Evolutionary conservation across 768 basidiomycete genomes (phyloP), one percentile per base, ranked within the genome.

Genomic region (Leccinum subgranulosum): DNA sequence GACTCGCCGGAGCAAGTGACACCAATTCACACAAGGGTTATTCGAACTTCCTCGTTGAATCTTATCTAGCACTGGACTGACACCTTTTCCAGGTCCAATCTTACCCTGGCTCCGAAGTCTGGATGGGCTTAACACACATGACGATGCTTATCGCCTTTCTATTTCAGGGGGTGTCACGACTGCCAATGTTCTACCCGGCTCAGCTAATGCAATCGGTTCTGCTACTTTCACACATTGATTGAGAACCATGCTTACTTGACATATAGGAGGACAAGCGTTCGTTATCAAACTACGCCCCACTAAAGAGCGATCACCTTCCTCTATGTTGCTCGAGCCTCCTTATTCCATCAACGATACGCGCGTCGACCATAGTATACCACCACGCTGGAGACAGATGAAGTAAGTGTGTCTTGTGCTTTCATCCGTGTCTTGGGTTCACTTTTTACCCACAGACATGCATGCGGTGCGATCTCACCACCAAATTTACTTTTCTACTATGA

Each of bases 101-200:
- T 64, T 85, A 33, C 92, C 92, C 2, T 91, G 87, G 85, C 76
- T 98, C 27, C 80, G 92, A 49, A 87, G 83, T 56, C 77, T 94
- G 39, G 94, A 98, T 68, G 92, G 82, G 0, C 80, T 97, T 64
- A 88, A 95, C 68, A 93, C 90, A 1, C 90, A 93, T 58, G 94
- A 95, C 66, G 84, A 86, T 41, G 79, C 86, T 1, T 87, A 86
- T 69, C 77, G 77, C 55, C 77, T 92, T 15, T 82, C 90, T 3
- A 86, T 94, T 54, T 81, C 94, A 3, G 94, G 94, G 11, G 95
- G 95, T 14, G 87, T 96, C 33, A 96, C 95, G 0, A 88, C 92
- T 3, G 85, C 82, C 15, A 88, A 92, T 63, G 77, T 95, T 41
- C 74, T 94, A 4, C 90, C 94, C 9, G 94, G 92, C 7, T 85